Evolutionary conservation across 2,329 filamentous ascomycete genomes (phyloP).

Genomic region (Alternaria viburni): DNA sequence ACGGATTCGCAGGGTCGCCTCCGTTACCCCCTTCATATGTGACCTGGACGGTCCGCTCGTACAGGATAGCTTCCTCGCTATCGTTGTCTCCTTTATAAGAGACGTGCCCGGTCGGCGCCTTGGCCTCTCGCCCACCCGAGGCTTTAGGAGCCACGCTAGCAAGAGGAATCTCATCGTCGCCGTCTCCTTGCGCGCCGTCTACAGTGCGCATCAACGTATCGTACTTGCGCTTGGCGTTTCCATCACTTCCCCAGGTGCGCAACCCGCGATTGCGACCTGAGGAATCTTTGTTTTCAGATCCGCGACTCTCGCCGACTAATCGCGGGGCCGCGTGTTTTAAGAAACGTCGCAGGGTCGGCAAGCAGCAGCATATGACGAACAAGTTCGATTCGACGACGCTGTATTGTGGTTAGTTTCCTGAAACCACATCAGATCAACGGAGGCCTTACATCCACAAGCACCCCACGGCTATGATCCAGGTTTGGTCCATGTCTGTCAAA

Average conservation of each 20-base stretch:
- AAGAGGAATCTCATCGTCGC: constrained; percentile 15
- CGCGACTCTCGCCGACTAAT: constrained; percentile 17
- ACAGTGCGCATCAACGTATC: constrained; percentile 26
- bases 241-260: constrained; percentile 16
- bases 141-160: background rate
- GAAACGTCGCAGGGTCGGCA: constrained; percentile 52
- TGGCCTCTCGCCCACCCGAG: background rate
- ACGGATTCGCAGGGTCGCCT: background rate
- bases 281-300: constrained; percentile 6
- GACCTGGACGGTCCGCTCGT: constrained; percentile 25
- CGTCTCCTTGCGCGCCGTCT: constrained; percentile 2
- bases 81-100: constrained; percentile 14
- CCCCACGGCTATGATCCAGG: constrained; percentile 20
- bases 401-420: background rate
- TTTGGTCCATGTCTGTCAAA: constrained; percentile 19
- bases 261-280: constrained; percentile 6
- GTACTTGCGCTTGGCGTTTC: constrained; percentile 15
- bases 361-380: constrained; percentile 51
- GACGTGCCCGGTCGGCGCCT: background rate
- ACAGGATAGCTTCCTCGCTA: constrained; percentile 27
- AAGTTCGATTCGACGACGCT: constrained; percentile 52
- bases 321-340: constrained; percentile 47
- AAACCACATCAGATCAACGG: no score
- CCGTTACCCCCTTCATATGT: constrained; percentile 13
- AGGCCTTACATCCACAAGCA: constrained; percentile 19